Base-by-base conservation (phyloP, 306 rosid species). In the Sicyos baderoa region DNA sequence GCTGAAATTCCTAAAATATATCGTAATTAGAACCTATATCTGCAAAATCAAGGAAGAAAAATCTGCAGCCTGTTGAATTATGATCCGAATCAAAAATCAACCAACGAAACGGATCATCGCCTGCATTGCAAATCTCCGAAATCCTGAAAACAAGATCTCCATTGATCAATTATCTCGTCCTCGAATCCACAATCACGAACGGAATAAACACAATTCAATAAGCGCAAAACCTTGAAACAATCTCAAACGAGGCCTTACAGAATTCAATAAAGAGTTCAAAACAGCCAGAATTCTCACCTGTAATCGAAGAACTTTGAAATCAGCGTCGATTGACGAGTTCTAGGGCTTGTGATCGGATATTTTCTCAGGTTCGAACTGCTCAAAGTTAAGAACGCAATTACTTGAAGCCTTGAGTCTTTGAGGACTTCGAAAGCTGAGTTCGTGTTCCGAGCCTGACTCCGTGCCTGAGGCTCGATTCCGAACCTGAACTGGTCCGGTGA, bases 41-140 rank as follows among this genome's bases (percentile, higher is more conserved):
- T 61, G 71, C 59, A 61, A 50, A 73, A 61, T 4, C 16, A 42
- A 75, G 44, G 8, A 23, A 18, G 3, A 62, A 52, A 68, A 40
- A 23, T 15, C 27, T 29, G 74, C 51, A 63, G 58, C 16, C 68
- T 53, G 57, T 14, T 70, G 73, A 54, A 83, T 62, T 81, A 23
- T 5, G 77, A 79, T 73, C 71, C 58, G 75, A 56, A 81, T 83
- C 75, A 70, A 79, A 82, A 63, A 55, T 29, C 15, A 53, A 54
- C 65, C 55, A 68, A 70, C 79, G 18, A 48, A 75, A 63, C 75
- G 84, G 89, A 86, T 88, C 93, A 81, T 83, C 77, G 62, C 84
- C 78, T 59, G 76, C 82, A 83, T 80, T 78, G 81, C 80, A 54
- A 72, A 74, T 55, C 77, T 49, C 32, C 56, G 40, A 60, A 53